phyloP scores from a whole-genome alignment of 257 asterid species.

The Parsonsia alboflavescens region DNA sequence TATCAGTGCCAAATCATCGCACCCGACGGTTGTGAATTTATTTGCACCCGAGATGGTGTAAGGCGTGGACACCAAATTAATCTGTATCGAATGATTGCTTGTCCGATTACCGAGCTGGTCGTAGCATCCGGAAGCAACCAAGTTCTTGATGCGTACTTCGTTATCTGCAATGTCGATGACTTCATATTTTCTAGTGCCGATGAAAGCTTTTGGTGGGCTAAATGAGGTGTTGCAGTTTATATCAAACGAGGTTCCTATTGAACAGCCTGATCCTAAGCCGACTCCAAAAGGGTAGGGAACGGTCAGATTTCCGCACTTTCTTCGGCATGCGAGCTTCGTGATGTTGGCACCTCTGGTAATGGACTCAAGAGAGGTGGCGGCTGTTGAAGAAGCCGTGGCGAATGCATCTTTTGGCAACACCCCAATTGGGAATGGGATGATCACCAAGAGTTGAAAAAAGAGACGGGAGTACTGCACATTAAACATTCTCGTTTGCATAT shows the following conservation, averaged over 20 bases:
- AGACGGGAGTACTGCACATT: background rate
- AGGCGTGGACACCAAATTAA: conserved; percentile 1
- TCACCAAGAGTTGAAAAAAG: background rate
- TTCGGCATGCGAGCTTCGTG: conserved; percentile 20
- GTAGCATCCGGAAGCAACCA: conserved; percentile 11
- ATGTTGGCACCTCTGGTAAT: conserved; percentile 12
- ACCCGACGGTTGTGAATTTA: conserved; percentile 39
- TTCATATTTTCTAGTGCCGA: conserved; percentile 1
- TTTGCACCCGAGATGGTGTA: conserved; percentile 35
- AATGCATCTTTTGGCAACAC: background rate
- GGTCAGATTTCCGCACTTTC: conserved; percentile 25
- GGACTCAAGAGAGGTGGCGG: background rate
- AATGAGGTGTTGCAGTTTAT: conserved; percentile 15
- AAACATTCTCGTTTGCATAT: background rate
- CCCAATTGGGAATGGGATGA: background rate
- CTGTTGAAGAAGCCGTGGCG: background rate
- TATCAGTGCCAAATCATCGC: conserved; percentile 37
- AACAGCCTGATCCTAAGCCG: conserved; percentile 19
- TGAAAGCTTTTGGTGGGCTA: conserved; percentile 16
- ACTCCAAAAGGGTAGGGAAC: conserved; percentile 30
- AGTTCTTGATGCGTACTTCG: conserved; percentile 12
- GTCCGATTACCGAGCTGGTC: conserved; percentile 3
- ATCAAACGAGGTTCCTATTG: conserved; percentile 1
- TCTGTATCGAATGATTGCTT: background rate
- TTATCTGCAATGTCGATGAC: conserved; percentile 12